These are phyloP conservation scores for Tuber melanosporum DNA, from an alignment of 495 filamentous ascomycete species.

Conservation along the genomic window DNA sequence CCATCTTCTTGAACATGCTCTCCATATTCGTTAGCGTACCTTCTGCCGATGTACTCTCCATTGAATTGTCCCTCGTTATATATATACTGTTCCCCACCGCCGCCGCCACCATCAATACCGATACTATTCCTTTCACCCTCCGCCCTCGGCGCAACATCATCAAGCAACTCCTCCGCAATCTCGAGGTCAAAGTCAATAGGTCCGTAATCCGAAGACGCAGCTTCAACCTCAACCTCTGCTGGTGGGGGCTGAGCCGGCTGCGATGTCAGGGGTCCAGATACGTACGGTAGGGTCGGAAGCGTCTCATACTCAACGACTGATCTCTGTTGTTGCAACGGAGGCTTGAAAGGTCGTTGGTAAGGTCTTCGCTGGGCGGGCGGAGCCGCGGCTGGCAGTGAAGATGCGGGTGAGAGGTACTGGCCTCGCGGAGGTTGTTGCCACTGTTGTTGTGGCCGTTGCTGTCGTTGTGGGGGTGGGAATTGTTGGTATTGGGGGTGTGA, in stretches of 20 bases:
- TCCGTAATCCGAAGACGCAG: slow-evolving; percentile 32
- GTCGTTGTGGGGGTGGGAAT: not conserved
- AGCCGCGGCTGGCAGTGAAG: not conserved
- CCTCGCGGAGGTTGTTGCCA: not conserved
- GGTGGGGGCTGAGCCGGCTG: slow-evolving; percentile 18
- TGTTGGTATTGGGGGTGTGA: not conserved
- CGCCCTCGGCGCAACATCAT: slow-evolving; percentile 21
- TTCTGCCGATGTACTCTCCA: slow-evolving; percentile 4
- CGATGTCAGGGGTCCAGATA: not conserved
- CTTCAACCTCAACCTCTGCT: not conserved
- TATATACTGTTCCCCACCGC: not conserved
- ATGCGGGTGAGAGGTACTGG: not conserved
- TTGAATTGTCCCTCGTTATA: not conserved
- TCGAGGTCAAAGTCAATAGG: slow-evolving; percentile 19
- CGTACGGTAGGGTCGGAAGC: slow-evolving; percentile 24
- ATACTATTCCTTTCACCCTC: slow-evolving; percentile 5
- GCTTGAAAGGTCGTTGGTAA: slow-evolving; percentile 27
- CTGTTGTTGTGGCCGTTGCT: slow-evolving; percentile 10
- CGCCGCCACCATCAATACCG: not conserved
- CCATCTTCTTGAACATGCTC: not conserved
- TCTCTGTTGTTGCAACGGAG: slow-evolving; percentile 17
- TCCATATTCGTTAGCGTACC: slow-evolving; percentile 16
- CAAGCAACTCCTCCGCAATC: slow-evolving; percentile 30
- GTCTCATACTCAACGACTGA: slow-evolving; percentile 7
- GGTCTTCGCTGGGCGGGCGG: not conserved